Base-by-base conservation (phyloP, 768 basidiomycete species). In the Tulasnella sp. region DNA sequence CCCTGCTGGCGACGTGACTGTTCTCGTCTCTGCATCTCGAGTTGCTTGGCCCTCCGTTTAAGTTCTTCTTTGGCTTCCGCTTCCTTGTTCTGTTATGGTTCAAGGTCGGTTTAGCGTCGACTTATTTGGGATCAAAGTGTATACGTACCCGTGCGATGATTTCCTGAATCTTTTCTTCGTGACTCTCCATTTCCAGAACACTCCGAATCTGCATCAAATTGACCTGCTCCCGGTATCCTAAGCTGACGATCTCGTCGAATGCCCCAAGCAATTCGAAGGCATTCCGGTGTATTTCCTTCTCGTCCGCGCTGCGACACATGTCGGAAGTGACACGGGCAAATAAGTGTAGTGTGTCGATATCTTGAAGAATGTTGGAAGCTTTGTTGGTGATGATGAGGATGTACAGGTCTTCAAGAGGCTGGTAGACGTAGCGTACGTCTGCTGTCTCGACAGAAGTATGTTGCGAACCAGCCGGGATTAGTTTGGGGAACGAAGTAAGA, bases 31-130 rank as follows among this genome's bases (percentile, higher is more conserved):
- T 98, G 97, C 89, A 97, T 92, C 80, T 99, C 97, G 74, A 99
- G 88, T 78, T 98, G 95, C 79, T 97, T 97, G 0, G 97, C 95
- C 36, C 96, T 90, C 44, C 97, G 89, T 80, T 98, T 98, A 78
- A 99, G 90, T 78, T 98, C 96, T 79, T 99, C 97, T 79, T 99
- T 99, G 1, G 96, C 97, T 78, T 99, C 97, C 6, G 94, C 94
- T 81, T 99, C 97, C 81, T 98, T 98, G 84, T 99, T 98, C 90
- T 95, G 75, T 19, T 44, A 1, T 0, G 32, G 68, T 26, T 42
- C 32, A 68, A 44, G 36, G 34, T 22, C 11, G 6, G 34, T 9
- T 40, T 32, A 32, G 67, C 0, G 19, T 16, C 9, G 37, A 2
- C n/a, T 3, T 39, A 0, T 7, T 29, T 34, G 17, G 41, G 12